Evolutionary conservation across 2,329 filamentous ascomycete species (phyloP), one percentile per base, ranked within the genome.

Genomic region (Apiospora hydei): DNA sequence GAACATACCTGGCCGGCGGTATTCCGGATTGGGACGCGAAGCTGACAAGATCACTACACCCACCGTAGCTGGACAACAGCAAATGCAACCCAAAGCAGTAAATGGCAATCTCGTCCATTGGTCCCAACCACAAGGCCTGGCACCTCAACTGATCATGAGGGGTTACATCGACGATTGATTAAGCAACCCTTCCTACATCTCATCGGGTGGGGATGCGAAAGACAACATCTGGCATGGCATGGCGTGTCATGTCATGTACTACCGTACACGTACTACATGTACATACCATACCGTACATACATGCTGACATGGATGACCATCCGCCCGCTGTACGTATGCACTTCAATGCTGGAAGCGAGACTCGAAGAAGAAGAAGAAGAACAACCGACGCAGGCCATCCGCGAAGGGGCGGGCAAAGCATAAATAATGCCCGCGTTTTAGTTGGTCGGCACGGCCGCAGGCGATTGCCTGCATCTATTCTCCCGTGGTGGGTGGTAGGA

Each of bases 81-180:
- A 41, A 64, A 41, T 64, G 57, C 34, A 64, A 64, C 57, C 57
- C 34, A 64, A 64, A 64, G 34, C 18, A 64, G 57, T 41, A 41
- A 41, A 64, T 41, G 34, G 57, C n/a, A 64, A 64, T 41, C 57
- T 64, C 30, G 53, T 61, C 53, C 53, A 61, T 61, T 61, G 53
- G 53, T 61, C 53, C 53, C 53, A 61, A 61, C 53, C 53, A 61
- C 53, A 61, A 34, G 26, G 30, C 53, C 34, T 38, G 16, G 21
- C 30, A 61, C 53, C 53, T 61, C 30, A 61, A 61, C 18, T 61
- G 53, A 61, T 61, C 53, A 61, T 61, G 53, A 61, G 53, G 53
- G 53, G 53, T 61, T 61, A 61, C 53, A 61, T 61, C 53, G 53
- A 61, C 53, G 53, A 61, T 61, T 61, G 30, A 61, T 61, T 61